Evolutionary conservation across 1,284 basidiomycete species (phyloP), one percentile per base, ranked within the genome.

Genomic region (Ustilago shanxiensis): DNA sequence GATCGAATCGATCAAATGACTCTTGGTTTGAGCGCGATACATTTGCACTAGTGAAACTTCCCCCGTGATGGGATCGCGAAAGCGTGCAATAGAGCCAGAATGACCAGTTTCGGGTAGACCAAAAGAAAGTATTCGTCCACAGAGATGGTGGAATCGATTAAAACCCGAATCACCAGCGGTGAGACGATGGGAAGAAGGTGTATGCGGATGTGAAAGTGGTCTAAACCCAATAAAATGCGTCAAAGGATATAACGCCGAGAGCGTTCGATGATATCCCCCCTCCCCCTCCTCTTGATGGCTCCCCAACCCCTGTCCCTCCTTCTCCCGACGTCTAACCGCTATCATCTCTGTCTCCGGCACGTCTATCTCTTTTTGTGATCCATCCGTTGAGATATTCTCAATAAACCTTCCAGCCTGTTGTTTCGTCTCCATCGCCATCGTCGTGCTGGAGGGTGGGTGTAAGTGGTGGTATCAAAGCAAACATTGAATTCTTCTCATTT

Each of bases 191-290:
- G 63, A 56, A 1, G 45, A 6, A 9, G 74, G 74, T 20, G 69
- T 69, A 20, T 72, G 74, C 11, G 66, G 70, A 35, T 77, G 70
- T 11, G 74, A 77, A 16, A 65, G 56, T 0, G 74, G 74, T 24
- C 74, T 62, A 28, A 62, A 77, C 14, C 74, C 74, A 29, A 77
- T 57, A 39, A 77, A 72, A 57, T 77, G 58, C 53, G 63, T 64
- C 39, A 77, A 35, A 4, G 74, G 70, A 35, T 77, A 77, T 28
- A 77, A 35, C 0, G 66, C 62, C 4, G 60, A 57, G 2, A 77
- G 50, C 6, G 62, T 51, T 5, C 53, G 63, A 35, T 77, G 66
- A 39, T 35, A 26, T 10, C 68, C 65, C 59, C 4, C 47, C 44
- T n/a, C 71, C 65, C 9, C 60, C 53, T 20, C 55, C 14, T 4